phyloP scores from a whole-genome alignment of 2,329 filamentous ascomycete species.

The Aspergillus persii region DNA sequence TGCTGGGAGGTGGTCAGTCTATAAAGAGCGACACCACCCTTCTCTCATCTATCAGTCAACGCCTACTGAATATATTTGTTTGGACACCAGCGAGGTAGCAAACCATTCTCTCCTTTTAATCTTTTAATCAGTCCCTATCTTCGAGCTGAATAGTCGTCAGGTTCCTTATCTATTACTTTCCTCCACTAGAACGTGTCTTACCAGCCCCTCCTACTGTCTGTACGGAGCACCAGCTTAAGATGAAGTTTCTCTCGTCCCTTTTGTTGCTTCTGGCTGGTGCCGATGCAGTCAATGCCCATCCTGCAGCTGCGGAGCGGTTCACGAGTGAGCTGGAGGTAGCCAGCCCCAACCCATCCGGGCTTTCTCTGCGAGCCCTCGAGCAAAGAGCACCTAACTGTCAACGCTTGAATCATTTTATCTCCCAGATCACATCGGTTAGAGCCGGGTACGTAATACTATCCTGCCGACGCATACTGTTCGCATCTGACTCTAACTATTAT shows the following conservation, averaged over 20 bases:
- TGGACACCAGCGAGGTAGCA: background rate
- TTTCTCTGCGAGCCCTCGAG: background rate
- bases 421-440: background rate
- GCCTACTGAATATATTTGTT: background rate
- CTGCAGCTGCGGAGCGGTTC: background rate
- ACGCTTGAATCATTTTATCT: background rate
- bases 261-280: background rate
- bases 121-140: background rate
- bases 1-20: background rate
- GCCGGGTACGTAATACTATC: background rate
- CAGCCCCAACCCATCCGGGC: background rate
- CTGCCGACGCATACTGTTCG: background rate
- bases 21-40: background rate
- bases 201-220: background rate
- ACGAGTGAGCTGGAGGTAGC: conserved; percentile 1
- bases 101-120: background rate
- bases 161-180: background rate
- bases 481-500: background rate
- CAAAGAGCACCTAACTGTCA: background rate
- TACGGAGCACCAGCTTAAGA: background rate
- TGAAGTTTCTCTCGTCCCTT: background rate
- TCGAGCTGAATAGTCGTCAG: background rate
- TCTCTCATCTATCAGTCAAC: background rate
- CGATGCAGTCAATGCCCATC: background rate
- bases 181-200: background rate